These are phyloP conservation scores for Grosmannia clavigera DNA, from an alignment of 2,329 filamentous ascomycete genomes.

Conservation along the genomic window DNA sequence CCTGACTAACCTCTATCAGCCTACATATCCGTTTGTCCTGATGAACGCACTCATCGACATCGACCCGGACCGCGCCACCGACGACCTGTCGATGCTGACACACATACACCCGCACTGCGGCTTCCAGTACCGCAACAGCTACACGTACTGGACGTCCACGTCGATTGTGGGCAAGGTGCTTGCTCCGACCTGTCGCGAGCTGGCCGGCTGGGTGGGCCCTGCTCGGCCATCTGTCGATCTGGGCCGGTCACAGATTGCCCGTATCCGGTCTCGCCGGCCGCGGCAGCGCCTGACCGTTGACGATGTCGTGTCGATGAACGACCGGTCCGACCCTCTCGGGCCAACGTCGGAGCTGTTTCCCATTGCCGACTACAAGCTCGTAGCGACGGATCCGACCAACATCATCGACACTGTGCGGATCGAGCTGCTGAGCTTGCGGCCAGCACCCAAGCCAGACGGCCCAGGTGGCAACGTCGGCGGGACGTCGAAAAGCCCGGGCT, in stretches of 20 bases:
- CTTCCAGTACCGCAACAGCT: conserved; percentile 62
- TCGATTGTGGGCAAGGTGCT: conserved; percentile 67
- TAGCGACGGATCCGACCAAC: conserved; percentile 43
- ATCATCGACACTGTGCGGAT: conserved; percentile 55
- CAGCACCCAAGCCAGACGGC: neutral
- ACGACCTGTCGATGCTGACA: conserved; percentile 53
- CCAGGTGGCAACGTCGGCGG: neutral
- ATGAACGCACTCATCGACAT: conserved; percentile 71
- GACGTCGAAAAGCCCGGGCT: conserved; percentile 19
- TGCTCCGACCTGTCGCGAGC: conserved; percentile 55
- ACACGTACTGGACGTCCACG: conserved; percentile 64
- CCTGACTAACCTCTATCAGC: conserved; percentile 17
- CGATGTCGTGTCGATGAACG: conserved; percentile 53
- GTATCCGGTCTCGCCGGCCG: conserved; percentile 48
- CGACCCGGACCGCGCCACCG: conserved; percentile 54
- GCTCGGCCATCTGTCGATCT: conserved; percentile 57
- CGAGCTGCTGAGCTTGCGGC: conserved; percentile 50
- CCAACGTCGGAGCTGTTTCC: conserved; percentile 50
- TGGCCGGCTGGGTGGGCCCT: conserved; percentile 65
- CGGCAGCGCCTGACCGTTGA: conserved; percentile 41
- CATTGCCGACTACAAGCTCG: conserved; percentile 53
- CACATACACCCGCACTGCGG: conserved; percentile 58
- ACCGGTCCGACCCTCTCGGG: conserved; percentile 57
- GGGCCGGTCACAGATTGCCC: conserved; percentile 54
- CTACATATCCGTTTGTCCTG: conserved; percentile 58